Conservation (phyloP, 306 rosid genomes). For the Alnus glutinosa region DNA sequence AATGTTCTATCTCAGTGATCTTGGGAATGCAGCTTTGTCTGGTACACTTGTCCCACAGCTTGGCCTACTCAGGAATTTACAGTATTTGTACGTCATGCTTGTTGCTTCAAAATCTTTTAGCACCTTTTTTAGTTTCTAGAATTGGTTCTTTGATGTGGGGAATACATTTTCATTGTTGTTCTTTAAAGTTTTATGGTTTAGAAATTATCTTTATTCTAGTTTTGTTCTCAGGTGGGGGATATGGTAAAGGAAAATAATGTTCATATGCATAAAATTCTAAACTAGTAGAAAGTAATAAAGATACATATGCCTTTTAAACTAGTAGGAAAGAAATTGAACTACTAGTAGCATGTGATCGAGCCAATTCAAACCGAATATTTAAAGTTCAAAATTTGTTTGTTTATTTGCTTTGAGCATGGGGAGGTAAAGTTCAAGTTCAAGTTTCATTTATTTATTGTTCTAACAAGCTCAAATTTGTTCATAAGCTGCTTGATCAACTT, state of each 20-base stretch:
- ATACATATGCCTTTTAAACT: too few relatives aligned
- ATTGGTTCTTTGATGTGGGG: background rate
- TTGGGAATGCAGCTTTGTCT: slow-evolving; percentile 96
- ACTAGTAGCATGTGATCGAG: background rate
- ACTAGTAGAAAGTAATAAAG: background rate
- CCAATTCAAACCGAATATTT: background rate
- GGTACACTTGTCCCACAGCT: slow-evolving; percentile 96
- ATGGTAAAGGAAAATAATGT: background rate
- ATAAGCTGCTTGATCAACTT: background rate
- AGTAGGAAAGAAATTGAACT: background rate
- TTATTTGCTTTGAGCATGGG: too few relatives aligned
- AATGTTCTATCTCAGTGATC: slow-evolving; percentile 62
- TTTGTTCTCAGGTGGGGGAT: background rate
- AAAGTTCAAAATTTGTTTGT: too few relatives aligned
- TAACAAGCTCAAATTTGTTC: too few relatives aligned
- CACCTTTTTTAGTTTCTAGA: slow-evolving; percentile 5
- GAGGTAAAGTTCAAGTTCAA: too few relatives aligned
- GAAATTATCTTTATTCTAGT: background rate
- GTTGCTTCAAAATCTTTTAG: slow-evolving; percentile 17
- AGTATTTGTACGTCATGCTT: slow-evolving; percentile 73
- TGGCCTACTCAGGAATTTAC: slow-evolving; percentile 94
- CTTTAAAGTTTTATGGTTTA: background rate
- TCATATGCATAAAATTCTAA: background rate
- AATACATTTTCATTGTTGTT: background rate
- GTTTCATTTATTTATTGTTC: too few relatives aligned